phyloP scores from a whole-genome alignment of 345 rosid genomes.

The Pistacia vera region DNA sequence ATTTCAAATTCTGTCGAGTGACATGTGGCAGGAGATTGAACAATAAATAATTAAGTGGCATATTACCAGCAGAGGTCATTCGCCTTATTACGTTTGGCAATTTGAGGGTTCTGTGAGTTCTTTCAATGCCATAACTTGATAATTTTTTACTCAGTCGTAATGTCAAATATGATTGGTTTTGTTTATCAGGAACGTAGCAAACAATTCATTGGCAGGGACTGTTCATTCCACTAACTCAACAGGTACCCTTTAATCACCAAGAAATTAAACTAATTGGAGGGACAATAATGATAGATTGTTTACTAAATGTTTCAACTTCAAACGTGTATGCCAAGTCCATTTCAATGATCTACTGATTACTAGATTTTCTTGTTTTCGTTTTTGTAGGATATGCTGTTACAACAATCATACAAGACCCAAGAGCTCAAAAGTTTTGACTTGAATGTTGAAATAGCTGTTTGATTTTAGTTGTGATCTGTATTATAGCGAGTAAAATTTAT shows the following conservation, averaged over 20 bases:
- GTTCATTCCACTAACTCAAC: conserved; percentile 23
- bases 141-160: no score
- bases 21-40: conserved; percentile 39
- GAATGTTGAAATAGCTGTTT: background rate
- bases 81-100: conserved; percentile 33
- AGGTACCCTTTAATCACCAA: conserved; percentile 18
- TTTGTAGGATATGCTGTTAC: conserved; percentile 35
- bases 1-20: background rate
- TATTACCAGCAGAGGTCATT: conserved; percentile 31
- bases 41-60: conserved; percentile 46
- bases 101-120: conserved; percentile 41
- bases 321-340: background rate
- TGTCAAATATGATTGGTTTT: no score
- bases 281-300: background rate
- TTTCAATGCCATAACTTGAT: background rate
- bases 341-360: background rate
- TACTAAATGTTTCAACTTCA: background rate
- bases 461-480: no score
- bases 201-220: conserved; percentile 38
- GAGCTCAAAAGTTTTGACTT: conserved; percentile 12
- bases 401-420: conserved; percentile 44
- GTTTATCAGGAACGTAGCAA: conserved; percentile 44
- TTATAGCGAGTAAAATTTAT: background rate
- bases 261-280: background rate
- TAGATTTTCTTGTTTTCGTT: background rate